Conservation (phyloP, 2,329 filamentous ascomycete genomes). For the Sporothrix dimorphospora region DNA sequence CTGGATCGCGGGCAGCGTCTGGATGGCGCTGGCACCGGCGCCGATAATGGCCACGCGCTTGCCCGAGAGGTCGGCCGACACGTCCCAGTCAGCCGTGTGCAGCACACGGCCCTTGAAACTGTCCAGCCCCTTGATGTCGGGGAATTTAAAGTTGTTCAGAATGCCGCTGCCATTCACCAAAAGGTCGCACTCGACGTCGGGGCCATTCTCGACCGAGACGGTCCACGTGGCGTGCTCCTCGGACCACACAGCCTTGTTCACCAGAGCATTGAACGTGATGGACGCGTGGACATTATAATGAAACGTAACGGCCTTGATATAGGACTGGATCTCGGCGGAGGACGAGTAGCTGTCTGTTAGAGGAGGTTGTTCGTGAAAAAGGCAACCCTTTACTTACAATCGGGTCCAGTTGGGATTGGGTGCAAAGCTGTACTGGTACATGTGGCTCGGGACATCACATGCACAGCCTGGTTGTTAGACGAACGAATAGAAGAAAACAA, state of each 20-base stretch:
- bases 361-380: not conserved
- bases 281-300: slow-evolving; percentile 43
- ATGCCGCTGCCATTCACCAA: slow-evolving; percentile 51
- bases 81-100: slow-evolving; percentile 31
- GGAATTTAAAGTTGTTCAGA: slow-evolving; percentile 55
- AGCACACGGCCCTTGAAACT: slow-evolving; percentile 28
- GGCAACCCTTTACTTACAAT: not conserved
- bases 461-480: slow-evolving; percentile 34
- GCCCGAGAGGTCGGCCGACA: slow-evolving; percentile 33
- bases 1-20: slow-evolving; percentile 40
- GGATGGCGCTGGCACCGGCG: slow-evolving; percentile 9
- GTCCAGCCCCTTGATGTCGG: slow-evolving; percentile 26
- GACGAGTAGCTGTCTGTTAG: slow-evolving; percentile 16
- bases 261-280: slow-evolving; percentile 39
- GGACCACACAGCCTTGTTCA: slow-evolving; percentile 10
- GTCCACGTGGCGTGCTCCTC: slow-evolving; percentile 47
- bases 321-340: slow-evolving; percentile 33
- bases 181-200: slow-evolving; percentile 34
- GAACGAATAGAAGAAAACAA: not conserved
- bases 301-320: slow-evolving; percentile 41
- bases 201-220: slow-evolving; percentile 42
- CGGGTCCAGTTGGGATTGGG: slow-evolving; percentile 17
- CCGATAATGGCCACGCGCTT: slow-evolving; percentile 26
- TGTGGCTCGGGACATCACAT: slow-evolving; percentile 49
- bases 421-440: slow-evolving; percentile 6